Base-by-base conservation (phyloP, 306 rosid species). In the Erythrophleum fordii region DNA sequence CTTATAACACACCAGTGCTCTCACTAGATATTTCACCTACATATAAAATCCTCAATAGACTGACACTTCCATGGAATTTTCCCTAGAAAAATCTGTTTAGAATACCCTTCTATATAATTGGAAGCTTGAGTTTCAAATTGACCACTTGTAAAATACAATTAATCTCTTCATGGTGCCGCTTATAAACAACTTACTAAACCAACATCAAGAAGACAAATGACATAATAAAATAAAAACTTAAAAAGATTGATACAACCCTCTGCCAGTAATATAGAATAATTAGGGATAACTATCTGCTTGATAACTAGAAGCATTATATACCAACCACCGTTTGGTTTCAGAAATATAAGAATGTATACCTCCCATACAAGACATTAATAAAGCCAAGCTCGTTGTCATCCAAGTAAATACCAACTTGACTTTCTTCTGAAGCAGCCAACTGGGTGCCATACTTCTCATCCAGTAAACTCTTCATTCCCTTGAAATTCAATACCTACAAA, bases 311-410 rank as follows among this genome's bases (percentile, higher is more conserved):
- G 61, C 53, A 73, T 48, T 73, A 64, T 9, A 61, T 42, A 61
- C 17, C 65, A 49, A 44, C 22, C 29, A 68, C 72, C 46, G 59
- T 81, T 73, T 59, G 76, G 68, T 53, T 75, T 79, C 69, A 35
- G 79, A 79, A 64, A 56, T 80, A 71, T 51, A 29, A 80, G 31
- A 83, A 81, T 53, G 72, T 25, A 83, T 82, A 94, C 98, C 98
- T 95, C 90, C 99, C 99, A 77, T 82, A 73, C 82, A 95, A 78
- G 80, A 90, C 87, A 69, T 90, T 93, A 78, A 91, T 82, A 87
- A 89, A 91, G 78, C 90, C 92, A 82, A 85, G 83, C 76, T 84
- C 92, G 71, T 67, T 85, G 83, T 92, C 97, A 66, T 85, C 86
- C 76, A 82, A 77, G 83, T 80, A 79, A 82, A 82, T 76, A 69